phyloP scores from a whole-genome alignment of 2,329 filamentous ascomycete genomes.

The Cordyceps militaris region DNA sequence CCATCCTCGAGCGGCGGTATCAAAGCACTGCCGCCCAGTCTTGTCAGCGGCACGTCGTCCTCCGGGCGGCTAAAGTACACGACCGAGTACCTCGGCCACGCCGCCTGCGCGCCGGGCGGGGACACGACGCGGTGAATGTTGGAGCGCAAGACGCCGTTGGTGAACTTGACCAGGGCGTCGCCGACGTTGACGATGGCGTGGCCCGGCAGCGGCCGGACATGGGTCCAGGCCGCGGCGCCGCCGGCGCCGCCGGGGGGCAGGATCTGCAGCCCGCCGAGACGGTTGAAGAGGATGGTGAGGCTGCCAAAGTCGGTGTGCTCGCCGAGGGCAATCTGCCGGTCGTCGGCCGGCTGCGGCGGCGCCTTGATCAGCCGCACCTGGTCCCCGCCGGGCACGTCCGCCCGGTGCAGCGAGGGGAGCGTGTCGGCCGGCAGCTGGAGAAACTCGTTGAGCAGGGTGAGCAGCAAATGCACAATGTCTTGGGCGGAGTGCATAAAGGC shows the following conservation, averaged over 20 bases:
- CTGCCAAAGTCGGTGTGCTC: slow-evolving; percentile 33
- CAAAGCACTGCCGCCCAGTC: neutral
- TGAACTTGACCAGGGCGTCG: slow-evolving; percentile 10
- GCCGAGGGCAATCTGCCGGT: slow-evolving; percentile 8
- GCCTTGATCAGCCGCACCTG: slow-evolving; percentile 9
- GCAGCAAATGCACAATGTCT: neutral
- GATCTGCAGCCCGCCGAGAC: slow-evolving; percentile 32
- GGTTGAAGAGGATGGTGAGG: slow-evolving; percentile 33
- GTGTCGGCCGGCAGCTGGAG: neutral
- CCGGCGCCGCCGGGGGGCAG: slow-evolving; percentile 18
- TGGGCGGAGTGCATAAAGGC: neutral
- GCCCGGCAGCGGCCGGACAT: slow-evolving; percentile 5
- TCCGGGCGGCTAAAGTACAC: slow-evolving; percentile 9
- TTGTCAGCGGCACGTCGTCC: neutral
- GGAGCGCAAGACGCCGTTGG: slow-evolving; percentile 7
- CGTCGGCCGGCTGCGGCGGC: slow-evolving; percentile 6
- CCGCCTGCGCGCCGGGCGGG: neutral
- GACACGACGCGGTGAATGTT: slow-evolving; percentile 10
- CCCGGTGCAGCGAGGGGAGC: neutral
- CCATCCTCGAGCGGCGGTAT: slow-evolving; percentile 1
- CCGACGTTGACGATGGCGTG: slow-evolving; percentile 10
- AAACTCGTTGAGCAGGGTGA: slow-evolving; percentile 1
- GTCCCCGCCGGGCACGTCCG: neutral
- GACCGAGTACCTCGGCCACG: neutral
- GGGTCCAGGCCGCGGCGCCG: slow-evolving; percentile 1